A percentile compares a stretch with the other conserved stretches of the same genome.
phyloP scores from a whole-genome alignment of 148 eudicot genomes.

The Heliosperma pusillum region DNA sequence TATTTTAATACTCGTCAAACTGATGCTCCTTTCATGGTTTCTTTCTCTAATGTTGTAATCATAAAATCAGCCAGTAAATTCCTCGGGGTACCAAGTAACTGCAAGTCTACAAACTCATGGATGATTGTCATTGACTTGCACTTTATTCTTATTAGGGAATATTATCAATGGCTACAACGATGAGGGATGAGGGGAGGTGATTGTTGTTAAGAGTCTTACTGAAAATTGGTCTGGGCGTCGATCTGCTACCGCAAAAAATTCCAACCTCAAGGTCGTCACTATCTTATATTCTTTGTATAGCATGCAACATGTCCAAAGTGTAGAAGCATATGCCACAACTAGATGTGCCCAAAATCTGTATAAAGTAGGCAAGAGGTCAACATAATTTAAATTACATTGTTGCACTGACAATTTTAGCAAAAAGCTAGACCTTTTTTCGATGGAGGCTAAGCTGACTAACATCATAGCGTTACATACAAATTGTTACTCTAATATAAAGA shows the following conservation, averaged over 20 bases:
- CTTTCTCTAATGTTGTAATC: background rate
- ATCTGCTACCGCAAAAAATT: constrained; percentile 61
- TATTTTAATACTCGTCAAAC: background rate
- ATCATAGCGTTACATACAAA: background rate
- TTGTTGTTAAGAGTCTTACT: constrained; percentile 35
- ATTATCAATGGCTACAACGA: background rate
- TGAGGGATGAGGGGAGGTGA: background rate
- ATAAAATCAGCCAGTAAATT: background rate
- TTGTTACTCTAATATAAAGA: background rate
- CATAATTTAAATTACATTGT: background rate
- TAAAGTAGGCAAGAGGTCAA: background rate
- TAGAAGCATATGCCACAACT: constrained; percentile 60
- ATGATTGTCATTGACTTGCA: background rate
- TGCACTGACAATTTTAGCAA: background rate
- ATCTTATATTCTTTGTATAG: constrained; percentile 75
- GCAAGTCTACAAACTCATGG: background rate
- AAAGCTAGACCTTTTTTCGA: background rate
- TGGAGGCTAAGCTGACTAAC: too few relatives aligned
- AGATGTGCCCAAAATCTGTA: constrained; percentile 85
- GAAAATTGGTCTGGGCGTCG: constrained; percentile 90
- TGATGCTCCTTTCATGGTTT: background rate
- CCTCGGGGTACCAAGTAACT: too few relatives aligned
- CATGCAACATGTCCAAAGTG: constrained; percentile 77
- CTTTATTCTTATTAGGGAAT: background rate
- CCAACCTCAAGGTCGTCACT: constrained; percentile 59